These are phyloP conservation scores for Solanum phureja DNA, from an alignment of 257 asterid genomes.

Conservation along the genomic window DNA sequence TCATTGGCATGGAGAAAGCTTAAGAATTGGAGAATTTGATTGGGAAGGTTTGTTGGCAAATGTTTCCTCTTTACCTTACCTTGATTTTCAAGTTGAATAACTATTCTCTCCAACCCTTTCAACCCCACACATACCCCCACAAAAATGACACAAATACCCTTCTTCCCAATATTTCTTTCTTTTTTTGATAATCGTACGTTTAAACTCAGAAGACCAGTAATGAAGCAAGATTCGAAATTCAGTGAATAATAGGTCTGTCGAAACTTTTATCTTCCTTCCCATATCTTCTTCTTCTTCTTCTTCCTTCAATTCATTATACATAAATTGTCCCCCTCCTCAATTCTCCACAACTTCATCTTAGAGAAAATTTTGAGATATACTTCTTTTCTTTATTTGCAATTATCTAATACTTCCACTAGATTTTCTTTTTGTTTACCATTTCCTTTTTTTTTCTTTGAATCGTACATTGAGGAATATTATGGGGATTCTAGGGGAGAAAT, in stretches of 20 bases:
- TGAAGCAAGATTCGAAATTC: not conserved
- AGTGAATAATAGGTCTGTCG: not conserved
- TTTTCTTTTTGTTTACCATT: not conserved
- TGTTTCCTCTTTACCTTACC: slow-evolving; percentile 75
- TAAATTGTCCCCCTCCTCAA: not conserved
- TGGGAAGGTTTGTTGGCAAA: slow-evolving; percentile 99
- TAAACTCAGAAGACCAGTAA: not conserved
- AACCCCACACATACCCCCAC: not conserved
- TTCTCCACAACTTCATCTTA: not conserved
- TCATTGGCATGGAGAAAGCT: slow-evolving; percentile 71
- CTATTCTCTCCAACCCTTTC: slow-evolving; percentile 1
- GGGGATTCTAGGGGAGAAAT: not conserved
- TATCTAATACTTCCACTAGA: not conserved
- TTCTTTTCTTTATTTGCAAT: not conserved
- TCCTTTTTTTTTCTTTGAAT: not conserved
- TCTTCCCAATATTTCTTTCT: too few relatives aligned
- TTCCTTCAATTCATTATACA: not conserved
- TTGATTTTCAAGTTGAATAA: slow-evolving; percentile 64
- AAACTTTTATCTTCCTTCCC: not conserved
- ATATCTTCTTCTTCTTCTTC: not conserved
- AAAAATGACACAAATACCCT: not conserved
- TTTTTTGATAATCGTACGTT: not conserved
- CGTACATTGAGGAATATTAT: not conserved
- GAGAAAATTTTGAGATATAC: not conserved
- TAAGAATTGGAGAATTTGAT: slow-evolving; percentile 75